phyloP scores from a whole-genome alignment of 2,329 filamentous ascomycete species.

The Verticillium klebahnii region DNA sequence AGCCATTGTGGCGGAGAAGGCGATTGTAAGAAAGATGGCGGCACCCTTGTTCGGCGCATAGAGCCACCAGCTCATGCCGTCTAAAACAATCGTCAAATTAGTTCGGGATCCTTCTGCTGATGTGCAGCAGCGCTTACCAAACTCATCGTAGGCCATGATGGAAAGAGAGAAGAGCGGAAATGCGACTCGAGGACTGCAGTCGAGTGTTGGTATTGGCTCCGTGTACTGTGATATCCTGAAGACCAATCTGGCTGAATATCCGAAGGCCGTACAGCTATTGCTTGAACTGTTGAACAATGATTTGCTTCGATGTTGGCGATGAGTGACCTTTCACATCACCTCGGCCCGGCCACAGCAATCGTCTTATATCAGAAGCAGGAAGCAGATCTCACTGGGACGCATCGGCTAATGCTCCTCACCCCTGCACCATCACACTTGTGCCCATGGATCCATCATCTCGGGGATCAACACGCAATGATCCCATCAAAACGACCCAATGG shows the following conservation, averaged over 20 bases:
- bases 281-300: neutral
- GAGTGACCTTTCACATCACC: neutral
- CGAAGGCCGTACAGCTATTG: too few relatives aligned
- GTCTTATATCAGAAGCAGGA: neutral
- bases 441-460: neutral
- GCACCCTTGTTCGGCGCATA: conserved; percentile 52
- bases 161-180: neutral
- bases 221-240: too few relatives aligned
- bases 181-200: too few relatives aligned
- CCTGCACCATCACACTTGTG: neutral
- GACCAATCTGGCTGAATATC: too few relatives aligned
- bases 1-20: conserved; percentile 40
- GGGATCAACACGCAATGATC: neutral
- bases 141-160: neutral
- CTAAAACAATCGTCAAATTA: too few relatives aligned
- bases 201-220: too few relatives aligned
- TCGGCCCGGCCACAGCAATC: too few relatives aligned
- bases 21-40: conserved; percentile 46
- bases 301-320: too few relatives aligned
- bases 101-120: neutral
- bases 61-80: conserved; percentile 13
- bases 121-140: neutral
- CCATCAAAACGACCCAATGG: neutral
- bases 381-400: too few relatives aligned
- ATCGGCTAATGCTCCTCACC: too few relatives aligned